Percentiles rank a stretch among this genome's conserved stretches.
Conservation (phyloP, 495 filamentous ascomycete genomes). For the Tuber indicum region DNA sequence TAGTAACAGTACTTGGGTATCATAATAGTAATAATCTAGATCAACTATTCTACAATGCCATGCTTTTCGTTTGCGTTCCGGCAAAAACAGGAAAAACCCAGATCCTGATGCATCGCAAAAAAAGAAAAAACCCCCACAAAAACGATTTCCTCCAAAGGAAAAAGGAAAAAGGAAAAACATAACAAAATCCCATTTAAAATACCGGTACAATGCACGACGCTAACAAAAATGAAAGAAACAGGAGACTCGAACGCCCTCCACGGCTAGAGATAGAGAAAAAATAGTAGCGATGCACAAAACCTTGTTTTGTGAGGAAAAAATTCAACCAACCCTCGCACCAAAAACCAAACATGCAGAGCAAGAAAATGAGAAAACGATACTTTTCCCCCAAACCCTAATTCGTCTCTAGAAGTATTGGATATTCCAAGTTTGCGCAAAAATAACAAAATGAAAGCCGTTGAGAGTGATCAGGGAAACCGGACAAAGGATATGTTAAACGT, state of each 20-base stretch:
- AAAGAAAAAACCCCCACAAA: background rate
- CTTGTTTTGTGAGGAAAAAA: background rate
- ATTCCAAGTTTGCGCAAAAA: constrained; percentile 24
- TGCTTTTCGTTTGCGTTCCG: background rate
- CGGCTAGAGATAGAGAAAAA: background rate
- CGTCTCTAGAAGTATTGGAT: constrained; percentile 31
- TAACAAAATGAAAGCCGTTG: constrained; percentile 18
- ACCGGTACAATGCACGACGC: background rate
- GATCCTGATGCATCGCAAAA: background rate
- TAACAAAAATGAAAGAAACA: background rate
- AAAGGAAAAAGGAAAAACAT: background rate
- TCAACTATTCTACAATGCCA: background rate
- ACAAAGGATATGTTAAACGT: background rate
- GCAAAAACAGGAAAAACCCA: background rate
- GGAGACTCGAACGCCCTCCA: background rate
- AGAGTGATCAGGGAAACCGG: background rate
- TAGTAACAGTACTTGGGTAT: background rate
- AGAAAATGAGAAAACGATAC: constrained; percentile 24
- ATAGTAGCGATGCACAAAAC: background rate
- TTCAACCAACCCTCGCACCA: constrained; percentile 19
- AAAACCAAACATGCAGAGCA: constrained; percentile 20
- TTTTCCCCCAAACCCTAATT: constrained; percentile 23
- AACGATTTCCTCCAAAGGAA: background rate
- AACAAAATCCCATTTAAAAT: background rate
- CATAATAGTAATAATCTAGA: background rate